A percentile compares a stretch with the other conserved stretches of the same genome.
These are phyloP conservation scores for Colletotrichum cereale DNA, from an alignment of 2,329 filamentous ascomycete genomes.

Conservation along the genomic window DNA sequence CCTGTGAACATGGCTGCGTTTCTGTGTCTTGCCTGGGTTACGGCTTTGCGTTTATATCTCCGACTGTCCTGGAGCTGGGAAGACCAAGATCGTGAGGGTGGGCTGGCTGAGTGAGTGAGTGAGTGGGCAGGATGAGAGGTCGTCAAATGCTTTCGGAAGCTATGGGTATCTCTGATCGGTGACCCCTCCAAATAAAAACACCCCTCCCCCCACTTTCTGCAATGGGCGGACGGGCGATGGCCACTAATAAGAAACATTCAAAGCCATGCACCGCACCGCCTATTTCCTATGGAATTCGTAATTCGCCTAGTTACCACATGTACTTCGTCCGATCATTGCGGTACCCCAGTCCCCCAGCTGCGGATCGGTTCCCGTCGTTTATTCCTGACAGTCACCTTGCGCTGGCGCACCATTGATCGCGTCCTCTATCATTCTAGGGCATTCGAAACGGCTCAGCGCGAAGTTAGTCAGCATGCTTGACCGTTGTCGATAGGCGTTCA, in stretches of 20 bases:
- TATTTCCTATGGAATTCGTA: background rate
- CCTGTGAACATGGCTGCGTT: constrained; percentile 88
- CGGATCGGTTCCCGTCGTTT: background rate
- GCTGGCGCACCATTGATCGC: background rate
- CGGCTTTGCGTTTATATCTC: no score
- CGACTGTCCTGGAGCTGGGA: background rate
- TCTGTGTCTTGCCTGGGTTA: background rate
- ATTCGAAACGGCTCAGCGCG: background rate
- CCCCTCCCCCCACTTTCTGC: constrained; percentile 34
- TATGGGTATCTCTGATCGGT: constrained; percentile 6
- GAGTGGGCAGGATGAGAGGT: constrained; percentile 18
- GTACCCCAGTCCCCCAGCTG: background rate
- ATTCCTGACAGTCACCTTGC: background rate
- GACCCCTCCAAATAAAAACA: constrained; percentile 25
- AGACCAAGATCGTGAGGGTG: background rate
- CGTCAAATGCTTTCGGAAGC: constrained; percentile 27
- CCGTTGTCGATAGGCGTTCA: background rate
- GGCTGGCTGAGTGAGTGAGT: constrained; percentile 1
- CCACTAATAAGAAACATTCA: constrained; percentile 8
- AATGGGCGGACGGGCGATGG: constrained; percentile 3
- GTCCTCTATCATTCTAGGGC: background rate
- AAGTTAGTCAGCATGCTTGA: background rate
- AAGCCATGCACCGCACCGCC: background rate
- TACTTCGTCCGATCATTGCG: background rate
- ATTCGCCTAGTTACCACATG: background rate